Evolutionary conservation across 345 rosid species (phyloP), one percentile per base, ranked within the genome.

Genomic region (Boechera stricta): DNA sequence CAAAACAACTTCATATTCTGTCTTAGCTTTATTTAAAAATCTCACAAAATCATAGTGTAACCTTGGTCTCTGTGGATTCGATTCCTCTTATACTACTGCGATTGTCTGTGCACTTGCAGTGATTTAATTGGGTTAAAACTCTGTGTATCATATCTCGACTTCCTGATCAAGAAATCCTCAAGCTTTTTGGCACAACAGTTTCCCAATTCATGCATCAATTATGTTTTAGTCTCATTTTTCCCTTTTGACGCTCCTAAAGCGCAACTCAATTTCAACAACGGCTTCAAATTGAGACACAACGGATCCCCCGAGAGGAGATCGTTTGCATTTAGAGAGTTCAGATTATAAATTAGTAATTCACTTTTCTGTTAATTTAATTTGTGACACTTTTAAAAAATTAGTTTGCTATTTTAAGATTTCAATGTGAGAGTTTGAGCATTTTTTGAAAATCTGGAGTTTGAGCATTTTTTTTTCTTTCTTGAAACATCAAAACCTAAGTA

Each of bases 131-230:
- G n/a, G n/a, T n/a, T n/a, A n/a, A n/a, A n/a, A n/a, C n/a, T n/a
- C n/a, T n/a, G n/a, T n/a, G n/a, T n/a, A n/a, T n/a, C n/a, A n/a
- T n/a, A n/a, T n/a, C 87, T 5, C 85, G 78, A 33, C 77, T 91
- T 32, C 87, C 87, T 12, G 75, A 83, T 77, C 69, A 88, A 71
- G 83, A 88, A 63, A 76, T 83, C 21, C 72, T 91, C 48, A 79
- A 80, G 60, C 85, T 93, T 35, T 93, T 21, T 21, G 94, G 97
- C 85, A 80, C 80, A 93, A 93, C 72, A 89, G 88, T 78, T 93
- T 91, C 86, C 48, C 16, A 44, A 44, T 44, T 44, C 6, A 44
- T 44, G 15, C 48, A 44, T 44, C 48, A 44, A 44, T 44, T 44
- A 44, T 2, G 48, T 2, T 44, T 4, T 13, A 13, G 6, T 44